phyloP scores from a whole-genome alignment of 345 rosid genomes.

The Erysimum cheiranthoides region DNA sequence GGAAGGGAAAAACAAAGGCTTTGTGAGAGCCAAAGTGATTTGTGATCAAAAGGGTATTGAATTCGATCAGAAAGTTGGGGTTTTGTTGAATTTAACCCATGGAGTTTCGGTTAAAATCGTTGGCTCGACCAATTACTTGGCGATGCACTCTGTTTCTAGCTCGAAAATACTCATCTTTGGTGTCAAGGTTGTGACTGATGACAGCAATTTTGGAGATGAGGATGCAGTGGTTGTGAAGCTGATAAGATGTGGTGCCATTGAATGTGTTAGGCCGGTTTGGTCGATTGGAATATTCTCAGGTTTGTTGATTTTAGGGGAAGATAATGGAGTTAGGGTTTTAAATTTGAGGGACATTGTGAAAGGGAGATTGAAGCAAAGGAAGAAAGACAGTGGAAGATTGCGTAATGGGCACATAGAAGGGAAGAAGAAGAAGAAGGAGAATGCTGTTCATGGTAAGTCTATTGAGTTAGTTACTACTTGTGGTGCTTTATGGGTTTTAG shows the following conservation, averaged over 20 bases:
- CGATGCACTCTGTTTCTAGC: constrained; percentile 62
- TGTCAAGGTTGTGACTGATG: constrained; percentile 49
- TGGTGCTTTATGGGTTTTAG: background rate
- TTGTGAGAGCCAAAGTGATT: constrained; percentile 55
- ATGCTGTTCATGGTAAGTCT: constrained; percentile 57
- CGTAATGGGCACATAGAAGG: constrained; percentile 51
- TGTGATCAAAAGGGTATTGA: constrained; percentile 69
- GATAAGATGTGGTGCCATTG: constrained; percentile 77
- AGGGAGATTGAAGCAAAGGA: constrained; percentile 41
- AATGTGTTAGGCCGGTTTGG: constrained; percentile 69
- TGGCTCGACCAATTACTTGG: constrained; percentile 79
- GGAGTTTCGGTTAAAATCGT: constrained; percentile 64
- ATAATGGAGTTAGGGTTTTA: constrained; percentile 67
- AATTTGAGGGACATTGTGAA: constrained; percentile 65
- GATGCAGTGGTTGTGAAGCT: constrained; percentile 53
- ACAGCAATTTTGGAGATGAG: constrained; percentile 23
- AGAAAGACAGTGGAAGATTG: constrained; percentile 15
- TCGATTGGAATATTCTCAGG: constrained; percentile 63
- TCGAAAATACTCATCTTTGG: constrained; percentile 68
- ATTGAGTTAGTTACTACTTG: constrained; percentile 1
- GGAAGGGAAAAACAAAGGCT: constrained; percentile 40
- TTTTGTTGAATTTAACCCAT: constrained; percentile 58
- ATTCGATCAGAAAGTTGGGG: constrained; percentile 63
- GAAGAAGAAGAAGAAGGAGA: constrained; percentile 56
- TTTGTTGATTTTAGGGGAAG: constrained; percentile 75